phyloP scores from a whole-genome alignment of 345 rosid genomes.

The Abelmoschus esculentus region DNA sequence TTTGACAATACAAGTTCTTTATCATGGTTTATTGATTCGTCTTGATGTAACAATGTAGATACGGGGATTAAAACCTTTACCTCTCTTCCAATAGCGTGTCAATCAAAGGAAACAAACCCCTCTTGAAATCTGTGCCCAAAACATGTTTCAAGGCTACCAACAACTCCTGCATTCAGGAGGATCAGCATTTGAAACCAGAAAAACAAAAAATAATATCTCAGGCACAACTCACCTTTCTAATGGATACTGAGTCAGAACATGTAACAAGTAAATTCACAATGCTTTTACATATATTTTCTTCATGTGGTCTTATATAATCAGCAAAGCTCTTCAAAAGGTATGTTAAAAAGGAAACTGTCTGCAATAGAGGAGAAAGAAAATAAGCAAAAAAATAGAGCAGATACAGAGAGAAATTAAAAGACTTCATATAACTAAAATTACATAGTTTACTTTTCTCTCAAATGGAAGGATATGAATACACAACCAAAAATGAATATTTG shows the following conservation, averaged over 20 bases:
- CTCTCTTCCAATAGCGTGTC: constrained; percentile 94
- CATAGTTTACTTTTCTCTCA: not conserved
- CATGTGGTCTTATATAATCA: constrained; percentile 93
- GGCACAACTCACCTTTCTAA: constrained; percentile 58
- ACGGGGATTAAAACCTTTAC: constrained; percentile 26
- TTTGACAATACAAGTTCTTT: constrained; percentile 3
- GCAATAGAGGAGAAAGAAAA: constrained; percentile 29
- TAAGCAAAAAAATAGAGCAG: not conserved
- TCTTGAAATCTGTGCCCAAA: constrained; percentile 92
- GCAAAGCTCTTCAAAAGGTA: constrained; percentile 92
- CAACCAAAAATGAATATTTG: not conserved
- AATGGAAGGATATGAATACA: not conserved
- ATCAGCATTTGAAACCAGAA: constrained; percentile 8
- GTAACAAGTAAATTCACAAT: constrained; percentile 97
- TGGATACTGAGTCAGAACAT: constrained; percentile 93
- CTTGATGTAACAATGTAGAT: not conserved
- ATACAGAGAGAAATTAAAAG: not conserved
- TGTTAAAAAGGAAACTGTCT: constrained; percentile 97
- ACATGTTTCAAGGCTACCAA: constrained; percentile 95
- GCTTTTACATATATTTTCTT: constrained; percentile 94
- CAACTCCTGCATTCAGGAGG: constrained; percentile 65
- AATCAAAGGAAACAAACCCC: constrained; percentile 95
- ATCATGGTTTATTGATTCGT: not conserved
- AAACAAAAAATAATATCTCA: constrained; percentile 5
- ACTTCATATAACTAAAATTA: not conserved